Base-by-base conservation (phyloP, 345 rosid species). In the Ceriops tagal region DNA sequence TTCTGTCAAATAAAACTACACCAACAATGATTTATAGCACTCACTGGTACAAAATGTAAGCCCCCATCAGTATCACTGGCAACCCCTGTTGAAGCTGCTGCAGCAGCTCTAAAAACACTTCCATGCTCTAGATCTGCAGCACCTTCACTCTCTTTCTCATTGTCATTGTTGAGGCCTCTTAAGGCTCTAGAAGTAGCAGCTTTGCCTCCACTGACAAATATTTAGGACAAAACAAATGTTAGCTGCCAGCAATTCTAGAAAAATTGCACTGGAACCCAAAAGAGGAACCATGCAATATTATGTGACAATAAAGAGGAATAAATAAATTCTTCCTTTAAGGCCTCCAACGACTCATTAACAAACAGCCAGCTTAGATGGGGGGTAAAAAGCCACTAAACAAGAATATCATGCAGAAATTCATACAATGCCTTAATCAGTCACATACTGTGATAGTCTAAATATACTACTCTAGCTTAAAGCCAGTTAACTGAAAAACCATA, bases 1-100 rank as follows among this genome's bases (percentile, higher is more conserved):
- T 18, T 5, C 15, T n/a, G 24, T 9, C 47, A 59, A 52, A 51
- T 49, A 55, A 60, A 72, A 7, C 53, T 52, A 18, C 6, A 7
- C n/a, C 37, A 8, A 19, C 32, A 67, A 62, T 60, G 49, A 34
- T 35, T 63, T 68, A 62, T 37, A 26, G 49, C 26, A 75, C 78
- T 74, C 75, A 93, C 98, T 85, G 28, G 83, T 74, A 75, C 82
- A 47, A 81, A 61, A 70, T 83, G 80, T 31, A 70, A 60, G 67
- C 81, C 83, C 64, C 84, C 85, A 35, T 84, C 92, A 71, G 86
- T 87, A 68, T 87, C 86, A 58, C 85, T 82, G 51, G 84, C 84
- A 65, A 74, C 81, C 65, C 77, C 83, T 1, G 77, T 81, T 49
- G 84, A 61, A 28, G 73, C 75, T 60, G 82, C 73, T 62, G 83